Evolutionary conservation across 352 stramenopile genomes (phyloP).

Genomic region (Elongisporangium prolatum): DNA sequence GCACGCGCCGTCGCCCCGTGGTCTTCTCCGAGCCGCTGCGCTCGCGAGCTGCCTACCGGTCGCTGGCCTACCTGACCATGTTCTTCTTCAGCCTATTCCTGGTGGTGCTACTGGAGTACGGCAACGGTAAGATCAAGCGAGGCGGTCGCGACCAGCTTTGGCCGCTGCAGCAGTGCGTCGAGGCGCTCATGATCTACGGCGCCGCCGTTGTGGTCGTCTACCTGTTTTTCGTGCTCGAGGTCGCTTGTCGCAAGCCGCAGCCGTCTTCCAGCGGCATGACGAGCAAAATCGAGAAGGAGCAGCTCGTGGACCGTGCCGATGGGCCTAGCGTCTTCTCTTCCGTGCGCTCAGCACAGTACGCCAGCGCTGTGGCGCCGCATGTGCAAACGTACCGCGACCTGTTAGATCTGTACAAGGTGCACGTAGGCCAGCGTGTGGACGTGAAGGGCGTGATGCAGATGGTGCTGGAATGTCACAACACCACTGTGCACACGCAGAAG

Average conservation of each 20-base stretch:
- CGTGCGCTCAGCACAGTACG: no score
- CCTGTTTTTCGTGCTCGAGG: neutral
- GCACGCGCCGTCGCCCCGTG: neutral
- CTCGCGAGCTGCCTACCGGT: constrained; percentile 13
- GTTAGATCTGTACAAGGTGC: constrained; percentile 19
- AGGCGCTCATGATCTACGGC: constrained; percentile 30
- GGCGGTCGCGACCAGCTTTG: constrained; percentile 19
- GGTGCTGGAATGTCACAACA: neutral
- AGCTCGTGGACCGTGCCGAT: no score
- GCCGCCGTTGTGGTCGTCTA: constrained; percentile 7
- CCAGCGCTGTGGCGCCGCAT: constrained; percentile 2
- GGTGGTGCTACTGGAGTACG: constrained; percentile 20
- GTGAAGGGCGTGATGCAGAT: neutral
- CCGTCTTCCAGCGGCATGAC: no score
- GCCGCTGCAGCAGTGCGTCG: constrained; percentile 44
- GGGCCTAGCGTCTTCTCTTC: no score
- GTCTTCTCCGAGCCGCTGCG: constrained; percentile 29
- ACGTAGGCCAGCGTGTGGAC: constrained; percentile 20
- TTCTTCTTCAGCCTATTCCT: constrained; percentile 26
- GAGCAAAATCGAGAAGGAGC: no score
- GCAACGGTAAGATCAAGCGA: constrained; percentile 12
- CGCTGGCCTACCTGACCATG: constrained; percentile 7
- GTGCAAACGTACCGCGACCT: constrained; percentile 23
- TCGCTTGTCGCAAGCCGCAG: neutral
- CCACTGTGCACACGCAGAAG: no score